Evolutionary conservation across 1,284 basidiomycete species (phyloP).

Genomic region (Heliocybe sulcata): DNA sequence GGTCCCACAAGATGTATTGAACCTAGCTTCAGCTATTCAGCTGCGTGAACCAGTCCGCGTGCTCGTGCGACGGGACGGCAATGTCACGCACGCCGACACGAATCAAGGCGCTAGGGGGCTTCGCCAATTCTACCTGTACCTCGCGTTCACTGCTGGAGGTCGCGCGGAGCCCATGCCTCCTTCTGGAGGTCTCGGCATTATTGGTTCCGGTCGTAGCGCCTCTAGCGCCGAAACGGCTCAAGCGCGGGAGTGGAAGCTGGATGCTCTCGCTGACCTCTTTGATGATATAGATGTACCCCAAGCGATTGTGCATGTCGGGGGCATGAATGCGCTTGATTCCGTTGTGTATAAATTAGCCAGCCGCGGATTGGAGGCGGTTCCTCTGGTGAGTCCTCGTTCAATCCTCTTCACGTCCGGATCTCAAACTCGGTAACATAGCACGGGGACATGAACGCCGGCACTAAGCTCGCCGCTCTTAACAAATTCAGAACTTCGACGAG

Average conservation of each 20-base stretch:
- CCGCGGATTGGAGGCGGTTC: slow-evolving; percentile 79
- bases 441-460: slow-evolving; percentile 78
- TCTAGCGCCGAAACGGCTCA: slow-evolving; percentile 80
- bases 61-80: slow-evolving; percentile 92
- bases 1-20: slow-evolving; percentile 90
- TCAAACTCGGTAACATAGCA: slow-evolving; percentile 38
- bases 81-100: slow-evolving; percentile 66
- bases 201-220: slow-evolving; percentile 79
- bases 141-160: slow-evolving; percentile 77
- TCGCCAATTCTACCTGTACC: slow-evolving; percentile 89
- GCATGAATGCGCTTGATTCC: slow-evolving; percentile 76
- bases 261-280: slow-evolving; percentile 88
- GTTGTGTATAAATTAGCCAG: slow-evolving; percentile 87
- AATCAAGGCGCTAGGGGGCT: slow-evolving; percentile 74
- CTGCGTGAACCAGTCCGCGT: slow-evolving; percentile 94
- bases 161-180: slow-evolving; percentile 54
- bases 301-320: slow-evolving; percentile 87
- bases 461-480: slow-evolving; percentile 73
- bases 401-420: not conserved
- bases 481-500: slow-evolving; percentile 64
- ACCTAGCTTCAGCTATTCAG: slow-evolving; percentile 82
- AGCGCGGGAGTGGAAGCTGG: slow-evolving; percentile 95
- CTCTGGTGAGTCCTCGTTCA: slow-evolving; percentile 49
- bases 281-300: slow-evolving; percentile 84
- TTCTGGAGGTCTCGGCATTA: slow-evolving; percentile 74